Base-by-base conservation (phyloP, 1,284 basidiomycete species). In the Takashimella tepidaria region DNA sequence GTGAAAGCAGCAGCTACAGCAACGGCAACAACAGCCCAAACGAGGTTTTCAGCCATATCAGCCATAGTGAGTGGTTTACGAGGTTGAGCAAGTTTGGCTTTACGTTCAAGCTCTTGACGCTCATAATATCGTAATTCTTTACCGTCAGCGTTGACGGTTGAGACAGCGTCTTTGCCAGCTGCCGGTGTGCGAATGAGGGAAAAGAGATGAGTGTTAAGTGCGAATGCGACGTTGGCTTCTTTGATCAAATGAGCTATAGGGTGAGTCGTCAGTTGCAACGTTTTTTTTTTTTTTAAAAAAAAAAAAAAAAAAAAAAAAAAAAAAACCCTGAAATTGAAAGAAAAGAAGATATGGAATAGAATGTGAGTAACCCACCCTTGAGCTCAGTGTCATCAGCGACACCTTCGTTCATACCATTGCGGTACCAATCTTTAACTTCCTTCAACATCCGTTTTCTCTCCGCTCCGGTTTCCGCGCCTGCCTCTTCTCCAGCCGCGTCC, bases 401-500 rank as follows among this genome's bases (percentile, higher is more conserved):
- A 46, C 67, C 86, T 37, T 75, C 74, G 63, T 90, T 83, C 83
- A 91, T 85, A 0, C 86, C 86, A 19, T 79, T 79, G 49, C 84
- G 80, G 72, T 84, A 90, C 84, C 85, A 85, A 20, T 83, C 80
- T 76, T 90, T 91, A 69, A 89, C 84, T 58, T 82, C 82, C 69
- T 79, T 82, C 78, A 89, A 59, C 53, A 64, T 59, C 61, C 66
- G 66, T 63, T 66, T 71, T 41, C 56, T 57, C 54, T 61, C 59
- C 42, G 57, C 59, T 45, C 55, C 53, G 3, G 59, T 61, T 49
- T 66, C 80, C 64, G 86, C 85, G 4, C 83, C 83, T 46, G 62
- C 58, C 23, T 56, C 65, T 42, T 61, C 65, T 8, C 56, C 49
- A 21, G 54, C 47, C 49, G 57, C 57, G 41, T 64, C 64, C 22